Evolutionary conservation across 495 filamentous ascomycete species (phyloP), one percentile per base, ranked within the genome.

Genomic region (Penicillium steckii): DNA sequence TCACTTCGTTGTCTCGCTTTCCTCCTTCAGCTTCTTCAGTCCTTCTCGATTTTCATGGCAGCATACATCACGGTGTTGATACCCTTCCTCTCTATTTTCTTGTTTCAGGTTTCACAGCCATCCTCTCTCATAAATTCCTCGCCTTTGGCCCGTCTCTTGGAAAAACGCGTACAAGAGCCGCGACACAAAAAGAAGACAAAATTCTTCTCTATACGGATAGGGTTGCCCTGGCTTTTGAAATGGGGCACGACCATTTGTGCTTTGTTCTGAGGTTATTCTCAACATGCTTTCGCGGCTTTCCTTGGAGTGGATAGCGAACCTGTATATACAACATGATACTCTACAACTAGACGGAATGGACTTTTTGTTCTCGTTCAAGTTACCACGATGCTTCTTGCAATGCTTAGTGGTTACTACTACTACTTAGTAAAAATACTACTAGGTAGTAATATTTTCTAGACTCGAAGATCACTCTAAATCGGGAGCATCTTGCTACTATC

Each of bases 41-140:
- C 52, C 37, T 60, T 60, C 41, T 56, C 53, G 25, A 53, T 56
- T 37, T n/a, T 65, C 56, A 44, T 53, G 51, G 42, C 52, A 73
- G 69, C 71, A 73, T 77, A 69, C 69, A 52, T 69, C 67, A 70
- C 68, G 71, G 72, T 77, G 70, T 76, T 75, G 74, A 76, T 77
- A 76, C 73, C 73, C 74, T 72, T 61, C 37, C 48, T 57, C 46
- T 48, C 56, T 57, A 53, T 27, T 18, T 27, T 48, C 52, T 33
- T 62, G 45, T 59, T 54, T 60, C 50, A 35, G 40, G 29, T 21
- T 44, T 40, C 48, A 41, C 38, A 26, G 43, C 37, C 13, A 12
- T 48, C 27, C 37, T 25, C 21, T 32, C 24, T 22, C 42, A 50
- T 24, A 42, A 45, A 55, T 40, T 30, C 46, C 38, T 23, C 21